Evolutionary conservation across 75 land plant genomes (phyloP).

Genomic region (Chamaecyparis obtusa): DNA sequence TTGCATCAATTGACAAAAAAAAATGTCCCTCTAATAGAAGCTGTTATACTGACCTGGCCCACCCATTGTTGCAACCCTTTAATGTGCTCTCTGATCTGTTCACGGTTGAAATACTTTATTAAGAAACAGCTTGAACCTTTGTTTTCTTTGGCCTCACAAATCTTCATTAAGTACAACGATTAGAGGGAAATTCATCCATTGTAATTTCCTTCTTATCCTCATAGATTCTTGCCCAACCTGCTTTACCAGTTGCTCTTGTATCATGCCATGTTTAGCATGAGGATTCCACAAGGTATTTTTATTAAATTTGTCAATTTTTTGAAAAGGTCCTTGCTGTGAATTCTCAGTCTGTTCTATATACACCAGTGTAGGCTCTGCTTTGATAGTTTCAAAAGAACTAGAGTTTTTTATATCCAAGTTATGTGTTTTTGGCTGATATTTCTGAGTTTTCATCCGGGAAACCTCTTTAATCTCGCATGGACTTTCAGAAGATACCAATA

Average conservation of each 20-base stretch:
- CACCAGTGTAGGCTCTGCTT: slow-evolving; percentile 26
- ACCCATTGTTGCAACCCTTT: slow-evolving; percentile 81
- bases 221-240: slow-evolving; percentile 25
- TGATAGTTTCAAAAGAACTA: slow-evolving; percentile 1
- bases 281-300: slow-evolving; percentile 10
- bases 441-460: slow-evolving; percentile 14
- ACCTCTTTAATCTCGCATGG: neutral
- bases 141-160: slow-evolving; percentile 71
- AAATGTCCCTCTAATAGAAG: neutral
- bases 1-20: slow-evolving; percentile 4
- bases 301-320: slow-evolving; percentile 1
- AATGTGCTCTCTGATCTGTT: slow-evolving; percentile 90
- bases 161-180: slow-evolving; percentile 23
- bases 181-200: neutral
- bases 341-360: slow-evolving; percentile 27
- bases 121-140: slow-evolving; percentile 77
- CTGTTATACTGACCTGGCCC: slow-evolving; percentile 57
- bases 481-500: neutral
- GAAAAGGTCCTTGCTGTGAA: slow-evolving; percentile 13
- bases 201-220: slow-evolving; percentile 23
- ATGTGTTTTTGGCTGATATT: slow-evolving; percentile 10
- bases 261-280: slow-evolving; percentile 1
- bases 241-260: slow-evolving; percentile 4
- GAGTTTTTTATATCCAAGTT: neutral
- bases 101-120: slow-evolving; percentile 90